Evolutionary conservation across 257 asterid genomes (phyloP).

Genomic region (Solanum arcanum): DNA sequence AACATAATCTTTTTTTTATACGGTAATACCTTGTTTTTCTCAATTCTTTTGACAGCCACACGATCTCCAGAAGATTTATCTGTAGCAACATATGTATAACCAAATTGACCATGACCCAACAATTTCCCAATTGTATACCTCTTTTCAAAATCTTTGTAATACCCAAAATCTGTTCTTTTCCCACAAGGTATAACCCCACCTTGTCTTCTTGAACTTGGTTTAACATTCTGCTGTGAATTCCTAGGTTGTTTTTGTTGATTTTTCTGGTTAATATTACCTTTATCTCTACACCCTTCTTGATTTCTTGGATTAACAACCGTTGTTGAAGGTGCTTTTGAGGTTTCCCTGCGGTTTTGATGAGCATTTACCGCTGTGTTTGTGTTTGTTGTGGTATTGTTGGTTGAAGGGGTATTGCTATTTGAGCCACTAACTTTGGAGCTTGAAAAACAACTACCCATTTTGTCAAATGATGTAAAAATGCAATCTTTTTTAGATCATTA

Average conservation of each 20-base stretch:
- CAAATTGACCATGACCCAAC: slow-evolving; percentile 98
- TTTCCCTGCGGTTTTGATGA: slow-evolving; percentile 8
- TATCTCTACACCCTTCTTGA: slow-evolving; percentile 16
- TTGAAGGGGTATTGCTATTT: slow-evolving; percentile 34
- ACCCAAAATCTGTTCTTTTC: slow-evolving; percentile 92
- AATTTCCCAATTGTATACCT: slow-evolving; percentile 73
- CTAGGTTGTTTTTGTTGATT: slow-evolving; percentile 18
- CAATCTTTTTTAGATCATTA: slow-evolving; percentile 8
- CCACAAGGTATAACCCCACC: slow-evolving; percentile 79
- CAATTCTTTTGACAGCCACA: slow-evolving; percentile 94
- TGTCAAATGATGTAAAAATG: background rate
- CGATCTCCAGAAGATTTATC: slow-evolving; percentile 88
- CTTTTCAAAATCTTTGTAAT: slow-evolving; percentile 75
- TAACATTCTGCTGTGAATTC: slow-evolving; percentile 27
- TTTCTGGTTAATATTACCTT: background rate
- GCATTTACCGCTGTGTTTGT: background rate
- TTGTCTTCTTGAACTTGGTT: slow-evolving; percentile 37
- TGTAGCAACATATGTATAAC: slow-evolving; percentile 86
- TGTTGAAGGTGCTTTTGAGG: slow-evolving; percentile 12
- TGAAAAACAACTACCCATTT: slow-evolving; percentile 64
- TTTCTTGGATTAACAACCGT: slow-evolving; percentile 8
- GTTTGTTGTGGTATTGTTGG: background rate
- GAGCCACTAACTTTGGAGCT: slow-evolving; percentile 42
- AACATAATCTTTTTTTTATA: background rate
- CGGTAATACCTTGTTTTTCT: slow-evolving; percentile 72